Conservation (phyloP, 2,329 filamentous ascomycete genomes). For the Chaetomiaceae sp. region DNA sequence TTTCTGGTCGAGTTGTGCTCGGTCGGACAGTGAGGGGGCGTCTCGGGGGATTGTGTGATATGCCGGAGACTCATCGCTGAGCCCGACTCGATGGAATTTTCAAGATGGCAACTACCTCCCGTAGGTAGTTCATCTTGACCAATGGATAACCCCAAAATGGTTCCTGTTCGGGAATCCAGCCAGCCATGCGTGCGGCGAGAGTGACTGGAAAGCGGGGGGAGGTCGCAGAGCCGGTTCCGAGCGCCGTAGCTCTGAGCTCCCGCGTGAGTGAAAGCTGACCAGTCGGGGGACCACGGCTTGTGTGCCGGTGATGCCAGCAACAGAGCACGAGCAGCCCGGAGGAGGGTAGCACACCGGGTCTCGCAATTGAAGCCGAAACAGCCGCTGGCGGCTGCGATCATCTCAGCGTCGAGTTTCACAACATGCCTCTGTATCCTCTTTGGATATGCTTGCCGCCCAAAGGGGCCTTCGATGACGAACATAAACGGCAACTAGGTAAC, state of each 20-base stretch:
- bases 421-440: conserved; percentile 11
- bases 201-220: too few species aligned
- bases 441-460: not conserved
- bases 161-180: too few species aligned
- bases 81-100: too few species aligned
- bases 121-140: too few species aligned
- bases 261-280: not conserved
- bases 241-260: too few species aligned
- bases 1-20: not conserved
- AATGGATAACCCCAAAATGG: too few species aligned
- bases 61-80: too few species aligned
- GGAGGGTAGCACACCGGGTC: not conserved
- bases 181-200: too few species aligned
- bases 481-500: not conserved
- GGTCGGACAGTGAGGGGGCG: not conserved
- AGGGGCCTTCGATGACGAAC: not conserved
- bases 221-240: too few species aligned
- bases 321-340: too few species aligned
- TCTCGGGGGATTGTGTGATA: too few species aligned
- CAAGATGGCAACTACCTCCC: too few species aligned
- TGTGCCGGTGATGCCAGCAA: not conserved
- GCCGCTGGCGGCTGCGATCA: conserved; percentile 10
- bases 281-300: not conserved
- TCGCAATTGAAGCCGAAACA: conserved; percentile 5
- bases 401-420: conserved; percentile 16